Evolutionary conservation across 2,329 filamentous ascomycete species (phyloP), one percentile per base, ranked within the genome.

Genomic region (Ophiostoma piceae): DNA sequence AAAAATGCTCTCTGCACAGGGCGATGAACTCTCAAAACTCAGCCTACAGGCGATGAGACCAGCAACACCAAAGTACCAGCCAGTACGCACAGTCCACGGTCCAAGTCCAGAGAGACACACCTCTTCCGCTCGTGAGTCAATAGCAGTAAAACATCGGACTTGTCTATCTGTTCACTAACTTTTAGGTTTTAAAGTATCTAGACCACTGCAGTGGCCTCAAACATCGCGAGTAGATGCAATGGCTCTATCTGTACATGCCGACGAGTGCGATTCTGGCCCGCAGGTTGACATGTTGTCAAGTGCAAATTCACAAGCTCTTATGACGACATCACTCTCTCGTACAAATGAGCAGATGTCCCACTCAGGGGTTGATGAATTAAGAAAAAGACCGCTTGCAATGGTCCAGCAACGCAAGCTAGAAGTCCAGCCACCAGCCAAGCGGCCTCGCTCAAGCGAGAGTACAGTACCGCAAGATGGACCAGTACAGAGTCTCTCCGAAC

Each of bases 361-460:
- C 22, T 2, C 22, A 19, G 11, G 47, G 3, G 12, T 9, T 2
- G 22, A 32, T 12, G 19, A 5, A 41, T 2, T 1, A 11, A n/a
- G 39, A 32, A 66, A 43, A 9, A 11, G 12, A 19, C 12, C 26
- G 16, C 8, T 19, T 26, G 35, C 26, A 39, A 8, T 12, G 35
- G n/a, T 19, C 29, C 29, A 64, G 22, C 60, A 39, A n/a, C 47
- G 22, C 41, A 54, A n/a, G 26, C 68, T 32, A 19, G 32, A 43
- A 66, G 66, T 66, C 9, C 19, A 66, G 65, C 37, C 65, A 8
- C 65, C 65, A 22, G n/a, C 65, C 3, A 66, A 32, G 16, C n/a
- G 22, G 12, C 37, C 37, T 11, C 22, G 65, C 22, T 14, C 37
- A 1, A 26, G 4, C 11, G 8, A n/a, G 35, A 26, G 12, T 1